phyloP scores from a whole-genome alignment of 306 rosid species.

The Styphnolobium japonicum region DNA sequence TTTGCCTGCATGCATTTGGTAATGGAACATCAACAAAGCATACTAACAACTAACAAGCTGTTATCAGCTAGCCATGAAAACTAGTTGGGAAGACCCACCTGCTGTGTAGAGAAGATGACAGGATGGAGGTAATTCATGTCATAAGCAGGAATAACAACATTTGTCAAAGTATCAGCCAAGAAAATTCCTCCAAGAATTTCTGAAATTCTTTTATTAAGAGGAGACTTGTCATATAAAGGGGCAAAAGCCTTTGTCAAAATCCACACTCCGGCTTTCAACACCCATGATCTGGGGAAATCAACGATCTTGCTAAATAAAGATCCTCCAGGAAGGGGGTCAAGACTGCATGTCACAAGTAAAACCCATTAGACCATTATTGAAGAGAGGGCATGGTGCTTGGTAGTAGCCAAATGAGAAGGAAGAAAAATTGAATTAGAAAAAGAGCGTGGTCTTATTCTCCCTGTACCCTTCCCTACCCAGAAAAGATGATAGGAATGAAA shows the following conservation, averaged over 20 bases:
- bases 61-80: not conserved
- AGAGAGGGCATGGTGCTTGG: not conserved
- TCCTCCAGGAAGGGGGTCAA: not conserved
- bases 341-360: not conserved
- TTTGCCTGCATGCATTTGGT: constrained; percentile 13
- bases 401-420: not conserved
- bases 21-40: not conserved
- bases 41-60: not conserved
- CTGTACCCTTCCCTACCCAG: too few relatives aligned
- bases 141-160: constrained; percentile 24
- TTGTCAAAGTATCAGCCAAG: constrained; percentile 10
- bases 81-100: not conserved
- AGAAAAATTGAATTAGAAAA: not conserved
- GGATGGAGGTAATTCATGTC: constrained; percentile 8
- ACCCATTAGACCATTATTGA: not conserved
- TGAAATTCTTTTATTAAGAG: not conserved
- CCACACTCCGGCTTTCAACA: not conserved
- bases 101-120: not conserved
- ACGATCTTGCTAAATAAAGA: not conserved
- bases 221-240: not conserved
- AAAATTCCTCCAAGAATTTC: not conserved
- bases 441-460: too few relatives aligned
- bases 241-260: not conserved
- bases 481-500: too few relatives aligned
- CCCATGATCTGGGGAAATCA: not conserved